Conservation (phyloP, 1,139 yeast species). For the Sugiyamaella grinbergsii region DNA sequence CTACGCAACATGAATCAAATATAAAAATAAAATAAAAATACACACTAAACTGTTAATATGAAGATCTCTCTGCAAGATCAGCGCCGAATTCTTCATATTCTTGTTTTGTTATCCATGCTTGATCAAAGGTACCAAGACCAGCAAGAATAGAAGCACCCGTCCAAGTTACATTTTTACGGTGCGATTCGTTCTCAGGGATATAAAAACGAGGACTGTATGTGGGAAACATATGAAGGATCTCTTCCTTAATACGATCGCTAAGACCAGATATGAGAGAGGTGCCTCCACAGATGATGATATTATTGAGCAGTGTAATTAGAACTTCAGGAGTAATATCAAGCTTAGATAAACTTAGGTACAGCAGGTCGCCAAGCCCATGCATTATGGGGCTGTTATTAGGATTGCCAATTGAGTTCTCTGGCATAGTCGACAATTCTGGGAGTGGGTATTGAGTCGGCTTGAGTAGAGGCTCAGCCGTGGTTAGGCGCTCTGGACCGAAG, state of each 20-base stretch:
- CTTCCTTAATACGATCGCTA: conserved; percentile 74
- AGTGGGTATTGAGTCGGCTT: conserved; percentile 45
- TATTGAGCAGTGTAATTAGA: conserved; percentile 74
- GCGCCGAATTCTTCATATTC: conserved; percentile 93
- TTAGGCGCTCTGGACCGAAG: conserved; percentile 66
- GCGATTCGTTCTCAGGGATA: conserved; percentile 76
- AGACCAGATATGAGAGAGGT: conserved; percentile 80
- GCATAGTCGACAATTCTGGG: conserved; percentile 31
- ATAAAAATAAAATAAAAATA: conserved; percentile 7
- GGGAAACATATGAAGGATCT: conserved; percentile 72
- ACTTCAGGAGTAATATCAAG: conserved; percentile 60
- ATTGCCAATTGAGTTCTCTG: conserved; percentile 32
- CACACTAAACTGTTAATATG: conserved; percentile 33
- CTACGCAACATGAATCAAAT: no score
- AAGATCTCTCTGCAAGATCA: conserved; percentile 53
- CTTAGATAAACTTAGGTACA: conserved; percentile 60
- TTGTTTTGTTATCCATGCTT: conserved; percentile 88
- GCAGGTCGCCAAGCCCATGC: conserved; percentile 68
- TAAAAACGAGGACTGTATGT: conserved; percentile 60
- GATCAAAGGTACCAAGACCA: conserved; percentile 92
- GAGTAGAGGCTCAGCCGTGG: conserved; percentile 77
- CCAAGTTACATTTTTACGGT: conserved; percentile 87
- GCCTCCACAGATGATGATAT: conserved; percentile 89
- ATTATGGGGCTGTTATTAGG: conserved; percentile 25
- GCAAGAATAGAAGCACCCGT: conserved; percentile 92